A percentile compares a stretch with the other conserved stretches of the same genome.
Conservation (phyloP, 176 grass and related monocot genomes). For the Phoenix dactylifera region DNA sequence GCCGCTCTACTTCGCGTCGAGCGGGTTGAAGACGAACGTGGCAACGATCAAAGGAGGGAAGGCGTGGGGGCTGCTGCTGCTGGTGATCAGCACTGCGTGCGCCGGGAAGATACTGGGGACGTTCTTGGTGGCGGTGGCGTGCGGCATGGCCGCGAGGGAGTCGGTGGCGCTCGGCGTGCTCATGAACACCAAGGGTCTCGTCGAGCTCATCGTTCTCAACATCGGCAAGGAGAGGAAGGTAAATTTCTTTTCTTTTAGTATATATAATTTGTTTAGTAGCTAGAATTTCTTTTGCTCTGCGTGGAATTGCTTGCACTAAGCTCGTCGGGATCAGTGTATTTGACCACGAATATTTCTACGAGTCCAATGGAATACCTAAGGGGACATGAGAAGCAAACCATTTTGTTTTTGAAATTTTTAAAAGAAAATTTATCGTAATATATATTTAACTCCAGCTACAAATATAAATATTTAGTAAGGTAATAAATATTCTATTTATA, state of each 20-base stretch:
- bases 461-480: no score
- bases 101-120: constrained; percentile 47
- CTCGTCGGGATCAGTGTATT: no score
- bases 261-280: not conserved
- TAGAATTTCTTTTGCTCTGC: no score
- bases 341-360: no score
- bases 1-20: constrained; percentile 74
- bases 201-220: constrained; percentile 91
- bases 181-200: constrained; percentile 90
- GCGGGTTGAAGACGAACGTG: constrained; percentile 78
- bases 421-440: no score
- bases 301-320: no score
- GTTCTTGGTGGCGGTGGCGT: constrained; percentile 52
- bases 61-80: constrained; percentile 45
- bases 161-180: constrained; percentile 47
- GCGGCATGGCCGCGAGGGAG: constrained; percentile 48
- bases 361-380: no score
- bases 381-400: no score
- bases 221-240: constrained; percentile 81
- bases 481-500: no score
- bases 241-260: not conserved
- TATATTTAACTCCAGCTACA: no score
- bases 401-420: no score
- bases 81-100: constrained; percentile 52
- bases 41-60: constrained; percentile 42